phyloP scores from a whole-genome alignment of 2,329 filamentous ascomycete genomes.

The Trichoderma sp. region DNA sequence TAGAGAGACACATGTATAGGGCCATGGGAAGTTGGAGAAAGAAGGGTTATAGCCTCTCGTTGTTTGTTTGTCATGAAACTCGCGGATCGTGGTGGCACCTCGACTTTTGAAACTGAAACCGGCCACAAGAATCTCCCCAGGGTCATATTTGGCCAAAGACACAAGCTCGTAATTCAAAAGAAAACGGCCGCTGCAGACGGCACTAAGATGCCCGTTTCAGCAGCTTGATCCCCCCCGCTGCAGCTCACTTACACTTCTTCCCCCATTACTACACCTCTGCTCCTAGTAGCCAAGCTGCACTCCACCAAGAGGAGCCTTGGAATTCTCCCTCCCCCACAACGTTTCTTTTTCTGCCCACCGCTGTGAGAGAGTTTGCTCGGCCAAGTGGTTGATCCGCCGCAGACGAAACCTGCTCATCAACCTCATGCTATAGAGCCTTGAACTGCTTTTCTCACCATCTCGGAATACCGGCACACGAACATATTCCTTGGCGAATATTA shows the following conservation, averaged over 20 bases:
- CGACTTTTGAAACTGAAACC: conserved; percentile 6
- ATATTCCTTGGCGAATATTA: neutral
- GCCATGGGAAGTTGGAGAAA: neutral
- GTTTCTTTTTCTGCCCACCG: conserved; percentile 18
- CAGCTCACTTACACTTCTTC: neutral
- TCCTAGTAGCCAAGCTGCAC: neutral
- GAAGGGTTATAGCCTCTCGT: neutral
- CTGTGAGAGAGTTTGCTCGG: conserved; percentile 28
- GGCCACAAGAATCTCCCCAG: neutral
- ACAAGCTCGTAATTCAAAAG: neutral
- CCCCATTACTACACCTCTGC: neutral
- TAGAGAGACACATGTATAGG: neutral
- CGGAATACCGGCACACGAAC: neutral
- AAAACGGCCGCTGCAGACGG: neutral
- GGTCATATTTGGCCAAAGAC: too few species aligned
- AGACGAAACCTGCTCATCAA: conserved; percentile 17
- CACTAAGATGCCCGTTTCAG: neutral
- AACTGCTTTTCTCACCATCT: neutral
- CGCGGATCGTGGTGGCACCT: neutral
- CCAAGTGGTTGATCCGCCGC: neutral
- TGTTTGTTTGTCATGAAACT: neutral
- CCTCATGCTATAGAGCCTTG: neutral
- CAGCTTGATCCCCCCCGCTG: neutral
- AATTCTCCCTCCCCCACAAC: neutral
- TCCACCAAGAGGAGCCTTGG: neutral